Conservation (phyloP, 2,329 filamentous ascomycete genomes). For the Emydomyces testavorans region DNA sequence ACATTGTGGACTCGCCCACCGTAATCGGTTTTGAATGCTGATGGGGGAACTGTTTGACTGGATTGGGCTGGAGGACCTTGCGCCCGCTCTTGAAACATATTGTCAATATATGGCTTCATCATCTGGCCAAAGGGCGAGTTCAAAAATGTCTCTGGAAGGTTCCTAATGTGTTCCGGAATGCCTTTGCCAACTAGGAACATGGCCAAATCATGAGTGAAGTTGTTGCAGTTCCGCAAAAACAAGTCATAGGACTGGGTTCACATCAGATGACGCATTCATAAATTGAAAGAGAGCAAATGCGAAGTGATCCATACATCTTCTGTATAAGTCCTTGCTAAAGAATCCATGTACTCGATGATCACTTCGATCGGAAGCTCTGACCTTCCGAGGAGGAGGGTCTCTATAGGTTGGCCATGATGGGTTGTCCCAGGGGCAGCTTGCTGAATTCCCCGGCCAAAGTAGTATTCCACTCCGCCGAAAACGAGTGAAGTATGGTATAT, state of each 20-base stretch:
- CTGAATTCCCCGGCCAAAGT: constrained; percentile 81
- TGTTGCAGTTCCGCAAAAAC: constrained; percentile 90
- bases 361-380: constrained; percentile 71
- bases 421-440: constrained; percentile 68
- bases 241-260: constrained; percentile 64
- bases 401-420: constrained; percentile 74
- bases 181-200: constrained; percentile 81
- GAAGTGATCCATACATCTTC: constrained; percentile 46
- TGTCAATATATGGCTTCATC: constrained; percentile 64
- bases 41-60: constrained; percentile 13
- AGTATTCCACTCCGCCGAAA: constrained; percentile 72
- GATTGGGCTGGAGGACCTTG: constrained; percentile 39
- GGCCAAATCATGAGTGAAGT: constrained; percentile 85
- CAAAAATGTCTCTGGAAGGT: constrained; percentile 73
- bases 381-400: constrained; percentile 60
- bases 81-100: constrained; percentile 50
- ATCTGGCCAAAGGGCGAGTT: constrained; percentile 80
- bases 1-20: constrained; percentile 49
- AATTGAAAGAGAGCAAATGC: not conserved
- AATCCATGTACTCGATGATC: constrained; percentile 77
- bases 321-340: constrained; percentile 70
- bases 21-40: constrained; percentile 13
- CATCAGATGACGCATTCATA: not conserved
- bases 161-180: constrained; percentile 77
- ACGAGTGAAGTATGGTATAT: constrained; percentile 92